These are phyloP conservation scores for Penicillium hordei DNA, from an alignment of 2,329 filamentous ascomycete species.

Conservation along the genomic window DNA sequence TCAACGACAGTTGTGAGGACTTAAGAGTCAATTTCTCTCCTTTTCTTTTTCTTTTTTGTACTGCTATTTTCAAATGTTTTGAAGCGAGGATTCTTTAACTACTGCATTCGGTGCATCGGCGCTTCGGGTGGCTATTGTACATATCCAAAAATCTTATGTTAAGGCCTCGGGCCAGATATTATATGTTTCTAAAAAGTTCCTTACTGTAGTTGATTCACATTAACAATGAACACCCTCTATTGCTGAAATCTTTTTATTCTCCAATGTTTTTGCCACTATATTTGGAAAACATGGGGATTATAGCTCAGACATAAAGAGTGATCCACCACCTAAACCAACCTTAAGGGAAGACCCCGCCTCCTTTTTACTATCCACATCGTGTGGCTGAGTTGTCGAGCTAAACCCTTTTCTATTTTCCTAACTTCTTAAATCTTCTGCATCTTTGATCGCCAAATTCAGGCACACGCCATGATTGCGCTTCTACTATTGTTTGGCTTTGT, in stretches of 20 bases:
- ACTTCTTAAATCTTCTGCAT: not conserved
- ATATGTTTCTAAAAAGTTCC: not conserved
- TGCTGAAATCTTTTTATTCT: not conserved
- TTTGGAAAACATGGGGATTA: not conserved
- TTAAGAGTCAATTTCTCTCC: not conserved
- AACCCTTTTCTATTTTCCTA: not conserved
- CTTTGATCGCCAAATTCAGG: not conserved
- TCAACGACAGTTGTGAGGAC: not conserved
- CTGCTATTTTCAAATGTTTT: not conserved
- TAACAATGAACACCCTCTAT: not conserved
- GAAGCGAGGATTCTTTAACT: not conserved
- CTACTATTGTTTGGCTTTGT: not conserved
- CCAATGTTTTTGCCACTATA: not conserved
- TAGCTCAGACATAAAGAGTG: not conserved
- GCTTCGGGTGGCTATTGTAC: slow-evolving; percentile 1
- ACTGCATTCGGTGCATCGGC: not conserved
- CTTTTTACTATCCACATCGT: not conserved
- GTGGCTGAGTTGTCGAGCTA: not conserved
- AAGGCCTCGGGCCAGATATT: not conserved
- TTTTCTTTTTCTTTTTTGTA: not conserved
- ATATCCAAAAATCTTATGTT: not conserved
- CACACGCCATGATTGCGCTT: not conserved
- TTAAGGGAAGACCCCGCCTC: not conserved
- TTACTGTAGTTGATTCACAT: not conserved
- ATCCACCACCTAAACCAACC: not conserved